Percentiles rank a stretch among this genome's conserved stretches.
Conservation (phyloP, 352 stramenopile genomes). For the Pythium utonaiense region DNA sequence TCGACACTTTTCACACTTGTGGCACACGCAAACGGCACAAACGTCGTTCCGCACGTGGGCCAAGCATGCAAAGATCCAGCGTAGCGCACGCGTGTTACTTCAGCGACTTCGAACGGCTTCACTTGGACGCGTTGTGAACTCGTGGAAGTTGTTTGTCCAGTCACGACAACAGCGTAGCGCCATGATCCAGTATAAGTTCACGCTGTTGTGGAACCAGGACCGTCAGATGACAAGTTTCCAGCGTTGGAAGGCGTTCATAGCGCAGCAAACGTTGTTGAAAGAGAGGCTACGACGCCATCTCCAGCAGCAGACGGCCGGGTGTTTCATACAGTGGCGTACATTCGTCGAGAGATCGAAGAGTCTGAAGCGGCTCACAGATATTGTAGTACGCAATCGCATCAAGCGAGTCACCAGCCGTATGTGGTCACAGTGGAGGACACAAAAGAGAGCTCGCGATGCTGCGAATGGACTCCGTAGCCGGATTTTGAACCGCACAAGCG, state of each 20-base stretch:
- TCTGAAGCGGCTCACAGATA: too few species aligned
- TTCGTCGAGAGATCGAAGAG: not conserved
- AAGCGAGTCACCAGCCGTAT: not conserved
- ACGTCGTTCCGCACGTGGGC: conserved; percentile 14
- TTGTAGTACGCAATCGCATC: too few species aligned
- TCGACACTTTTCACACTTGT: conserved; percentile 10
- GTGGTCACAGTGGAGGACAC: not conserved
- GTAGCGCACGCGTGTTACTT: conserved; percentile 2
- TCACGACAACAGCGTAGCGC: conserved; percentile 12
- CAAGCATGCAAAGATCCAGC: not conserved
- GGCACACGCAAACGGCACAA: conserved; percentile 9
- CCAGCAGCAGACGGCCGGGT: not conserved
- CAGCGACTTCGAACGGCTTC: conserved; percentile 11
- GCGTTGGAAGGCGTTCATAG: conserved; percentile 14
- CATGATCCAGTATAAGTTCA: conserved; percentile 32
- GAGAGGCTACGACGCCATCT: not conserved
- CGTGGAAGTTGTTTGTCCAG: conserved; percentile 32
- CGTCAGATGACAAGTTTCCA: conserved; percentile 17
- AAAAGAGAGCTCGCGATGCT: not conserved
- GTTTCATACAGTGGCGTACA: not conserved
- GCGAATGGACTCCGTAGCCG: not conserved
- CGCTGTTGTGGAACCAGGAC: conserved; percentile 26
- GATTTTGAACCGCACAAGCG: not conserved
- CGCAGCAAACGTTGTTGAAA: conserved; percentile 9
- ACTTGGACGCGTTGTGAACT: conserved; percentile 30